These are phyloP conservation scores for Cercospora sp. DNA, from an alignment of 2,329 filamentous ascomycete genomes.

Conservation along the genomic window DNA sequence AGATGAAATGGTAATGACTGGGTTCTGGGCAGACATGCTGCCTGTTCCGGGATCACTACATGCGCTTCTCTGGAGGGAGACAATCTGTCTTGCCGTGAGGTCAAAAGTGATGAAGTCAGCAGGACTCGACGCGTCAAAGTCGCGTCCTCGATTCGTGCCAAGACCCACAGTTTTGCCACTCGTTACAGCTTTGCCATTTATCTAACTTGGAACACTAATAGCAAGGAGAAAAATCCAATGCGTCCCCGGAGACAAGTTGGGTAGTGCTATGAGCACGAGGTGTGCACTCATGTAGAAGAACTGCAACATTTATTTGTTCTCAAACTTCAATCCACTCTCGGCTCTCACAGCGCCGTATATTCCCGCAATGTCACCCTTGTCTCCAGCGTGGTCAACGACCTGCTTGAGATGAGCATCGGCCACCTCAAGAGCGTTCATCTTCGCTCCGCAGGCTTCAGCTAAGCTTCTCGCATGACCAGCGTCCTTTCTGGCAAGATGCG, in stretches of 20 bases:
- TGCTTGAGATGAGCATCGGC: slow-evolving; percentile 67
- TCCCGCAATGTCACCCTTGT: slow-evolving; percentile 73
- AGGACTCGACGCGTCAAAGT: background rate
- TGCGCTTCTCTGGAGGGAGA: background rate
- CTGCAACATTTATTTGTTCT: slow-evolving; percentile 41
- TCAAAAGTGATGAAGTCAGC: background rate
- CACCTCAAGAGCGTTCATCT: slow-evolving; percentile 64
- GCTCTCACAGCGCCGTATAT: slow-evolving; percentile 79
- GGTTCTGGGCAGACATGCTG: slow-evolving; percentile 16
- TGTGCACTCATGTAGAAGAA: background rate
- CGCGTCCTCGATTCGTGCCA: background rate
- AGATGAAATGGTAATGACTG: slow-evolving; percentile 18
- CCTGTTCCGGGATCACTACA: background rate
- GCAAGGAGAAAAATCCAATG: background rate
- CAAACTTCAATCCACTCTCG: slow-evolving; percentile 72
- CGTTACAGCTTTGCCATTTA: background rate
- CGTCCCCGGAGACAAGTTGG: background rate
- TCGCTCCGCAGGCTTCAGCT: slow-evolving; percentile 62
- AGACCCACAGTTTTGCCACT: background rate
- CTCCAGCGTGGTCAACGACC: slow-evolving; percentile 69
- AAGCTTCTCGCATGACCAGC: slow-evolving; percentile 69
- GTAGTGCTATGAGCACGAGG: background rate
- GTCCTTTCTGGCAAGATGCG: slow-evolving; percentile 82
- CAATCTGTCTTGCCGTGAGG: background rate
- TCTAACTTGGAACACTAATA: background rate